A percentile compares a stretch with the other conserved stretches of the same genome.
phyloP scores from a whole-genome alignment of 140 eudicot species.

The Anethum foeniculum region DNA sequence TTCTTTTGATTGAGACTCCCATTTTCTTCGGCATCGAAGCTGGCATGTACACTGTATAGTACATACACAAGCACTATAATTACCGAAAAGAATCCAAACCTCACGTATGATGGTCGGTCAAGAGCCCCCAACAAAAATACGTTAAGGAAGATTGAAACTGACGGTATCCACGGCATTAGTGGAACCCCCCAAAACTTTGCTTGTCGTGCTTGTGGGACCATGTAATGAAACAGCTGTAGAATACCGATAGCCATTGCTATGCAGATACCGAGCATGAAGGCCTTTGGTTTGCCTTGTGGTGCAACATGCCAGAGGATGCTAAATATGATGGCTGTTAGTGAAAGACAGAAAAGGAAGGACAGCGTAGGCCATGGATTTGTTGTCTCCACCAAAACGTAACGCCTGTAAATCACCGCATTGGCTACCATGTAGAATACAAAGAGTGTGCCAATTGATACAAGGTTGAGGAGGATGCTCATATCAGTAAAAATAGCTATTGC shows the following conservation, averaged over 20 bases:
- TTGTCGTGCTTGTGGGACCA: constrained; percentile 77
- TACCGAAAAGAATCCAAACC: constrained; percentile 78
- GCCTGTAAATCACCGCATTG: constrained; percentile 81
- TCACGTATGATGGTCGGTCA: constrained; percentile 65
- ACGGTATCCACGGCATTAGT: constrained; percentile 93
- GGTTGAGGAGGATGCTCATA: constrained; percentile 71
- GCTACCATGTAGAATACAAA: constrained; percentile 96
- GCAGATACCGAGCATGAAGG: constrained; percentile 63
- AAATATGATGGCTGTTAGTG: constrained; percentile 56
- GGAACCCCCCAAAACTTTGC: constrained; percentile 98
- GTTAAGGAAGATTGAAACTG: constrained; percentile 64
- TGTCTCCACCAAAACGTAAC: constrained; percentile 58
- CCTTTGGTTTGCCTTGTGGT: constrained; percentile 67
- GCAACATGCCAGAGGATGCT: constrained; percentile 69
- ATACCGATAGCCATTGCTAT: constrained; percentile 40
- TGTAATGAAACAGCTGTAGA: constrained; percentile 48
- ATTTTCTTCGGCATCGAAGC: constrained; percentile 85
- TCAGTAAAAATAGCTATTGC: constrained; percentile 82
- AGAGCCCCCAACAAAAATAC: constrained; percentile 79
- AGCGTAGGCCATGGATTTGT: constrained; percentile 82
- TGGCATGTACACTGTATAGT: constrained; percentile 89
- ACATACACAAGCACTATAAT: constrained; percentile 56
- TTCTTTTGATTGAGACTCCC: constrained; percentile 39
- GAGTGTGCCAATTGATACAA: constrained; percentile 82
- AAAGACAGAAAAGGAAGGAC: constrained; percentile 62